These are phyloP conservation scores for Drechmeria coniospora DNA, from an alignment of 2,329 filamentous ascomycete genomes.

Conservation along the genomic window DNA sequence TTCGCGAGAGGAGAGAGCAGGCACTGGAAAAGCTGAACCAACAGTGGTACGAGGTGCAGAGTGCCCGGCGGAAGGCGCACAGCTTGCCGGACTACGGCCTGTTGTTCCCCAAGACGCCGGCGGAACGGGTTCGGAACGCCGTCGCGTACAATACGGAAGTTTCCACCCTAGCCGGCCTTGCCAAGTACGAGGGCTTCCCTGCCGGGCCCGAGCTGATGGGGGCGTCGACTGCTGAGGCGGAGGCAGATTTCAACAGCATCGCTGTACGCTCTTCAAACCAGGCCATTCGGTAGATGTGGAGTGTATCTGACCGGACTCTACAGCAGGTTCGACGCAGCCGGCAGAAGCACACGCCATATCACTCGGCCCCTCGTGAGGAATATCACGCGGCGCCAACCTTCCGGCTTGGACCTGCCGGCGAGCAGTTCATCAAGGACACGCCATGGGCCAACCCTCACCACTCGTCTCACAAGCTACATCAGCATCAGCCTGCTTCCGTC, in stretches of 20 bases:
- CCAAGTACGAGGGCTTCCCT: conserved; percentile 92
- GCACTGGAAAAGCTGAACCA: conserved; percentile 69
- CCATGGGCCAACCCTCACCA: conserved; percentile 88
- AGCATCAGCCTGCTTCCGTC: conserved; percentile 22
- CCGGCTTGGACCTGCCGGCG: conserved; percentile 51
- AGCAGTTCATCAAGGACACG: conserved; percentile 78
- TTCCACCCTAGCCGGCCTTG: conserved; percentile 74
- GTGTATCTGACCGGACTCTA: conserved; percentile 8
- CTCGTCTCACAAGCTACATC: conserved; percentile 43
- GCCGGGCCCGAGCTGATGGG: conserved; percentile 75
- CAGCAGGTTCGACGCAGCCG: conserved; percentile 20
- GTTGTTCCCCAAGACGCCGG: conserved; percentile 60
- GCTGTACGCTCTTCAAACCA: conserved; percentile 37
- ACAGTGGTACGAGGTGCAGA: conserved; percentile 86
- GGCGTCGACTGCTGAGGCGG: conserved; percentile 56
- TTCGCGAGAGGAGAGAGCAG: conserved; percentile 68
- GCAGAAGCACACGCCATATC: conserved; percentile 20
- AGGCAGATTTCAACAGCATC: conserved; percentile 81
- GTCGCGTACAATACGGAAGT: conserved; percentile 91
- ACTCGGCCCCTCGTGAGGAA: conserved; percentile 24
- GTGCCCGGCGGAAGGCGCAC: conserved; percentile 68
- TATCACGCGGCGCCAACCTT: conserved; percentile 30
- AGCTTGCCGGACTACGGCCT: conserved; percentile 70
- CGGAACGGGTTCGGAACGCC: conserved; percentile 69
- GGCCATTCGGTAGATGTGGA: too few relatives aligned